Conservation (phyloP, 2,329 filamentous ascomycete species). For the Botrytis aclada region DNA sequence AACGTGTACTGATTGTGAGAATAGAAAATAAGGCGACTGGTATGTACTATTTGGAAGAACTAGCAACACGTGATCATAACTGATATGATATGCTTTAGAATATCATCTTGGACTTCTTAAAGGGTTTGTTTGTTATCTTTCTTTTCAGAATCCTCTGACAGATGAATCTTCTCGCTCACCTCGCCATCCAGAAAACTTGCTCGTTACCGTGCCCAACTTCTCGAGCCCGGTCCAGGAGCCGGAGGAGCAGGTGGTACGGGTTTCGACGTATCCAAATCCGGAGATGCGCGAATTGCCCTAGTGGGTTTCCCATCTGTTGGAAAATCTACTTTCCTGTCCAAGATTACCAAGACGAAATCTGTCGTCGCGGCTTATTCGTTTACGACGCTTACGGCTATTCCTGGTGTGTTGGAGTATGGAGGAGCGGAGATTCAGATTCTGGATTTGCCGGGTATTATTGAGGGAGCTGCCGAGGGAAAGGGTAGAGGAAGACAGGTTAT, state of each 20-base stretch:
- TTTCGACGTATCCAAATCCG: constrained; percentile 93
- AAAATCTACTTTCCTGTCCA: constrained; percentile 98
- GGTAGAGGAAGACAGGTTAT: constrained; percentile 95
- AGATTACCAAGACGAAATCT: constrained; percentile 96
- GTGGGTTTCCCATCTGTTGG: constrained; percentile 99
- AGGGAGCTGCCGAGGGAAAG: constrained; percentile 93
- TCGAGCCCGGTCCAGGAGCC: constrained; percentile 80
- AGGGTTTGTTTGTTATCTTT: constrained; percentile 69
- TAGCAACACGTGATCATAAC: constrained; percentile 36
- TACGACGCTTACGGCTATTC: constrained; percentile 95
- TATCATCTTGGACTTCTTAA: constrained; percentile 97
- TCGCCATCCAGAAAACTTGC: constrained; percentile 75
- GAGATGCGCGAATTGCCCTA: constrained; percentile 92
- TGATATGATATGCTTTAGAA: constrained; percentile 54
- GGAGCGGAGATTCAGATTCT: constrained; percentile 97
- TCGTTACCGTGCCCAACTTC: constrained; percentile 85
- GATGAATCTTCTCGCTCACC: constrained; percentile 1
- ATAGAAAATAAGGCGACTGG: constrained; percentile 98
- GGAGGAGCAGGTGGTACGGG: constrained; percentile 77
- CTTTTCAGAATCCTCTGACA: neutral
- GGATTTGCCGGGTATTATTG: constrained; percentile 96
- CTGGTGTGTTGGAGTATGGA: constrained; percentile 94
- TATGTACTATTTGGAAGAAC: constrained; percentile 47
- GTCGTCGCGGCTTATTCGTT: constrained; percentile 96
- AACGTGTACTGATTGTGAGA: neutral